Evolutionary conservation across 1,284 basidiomycete species (phyloP).

Genomic region (Rhodotorula sp.): DNA sequence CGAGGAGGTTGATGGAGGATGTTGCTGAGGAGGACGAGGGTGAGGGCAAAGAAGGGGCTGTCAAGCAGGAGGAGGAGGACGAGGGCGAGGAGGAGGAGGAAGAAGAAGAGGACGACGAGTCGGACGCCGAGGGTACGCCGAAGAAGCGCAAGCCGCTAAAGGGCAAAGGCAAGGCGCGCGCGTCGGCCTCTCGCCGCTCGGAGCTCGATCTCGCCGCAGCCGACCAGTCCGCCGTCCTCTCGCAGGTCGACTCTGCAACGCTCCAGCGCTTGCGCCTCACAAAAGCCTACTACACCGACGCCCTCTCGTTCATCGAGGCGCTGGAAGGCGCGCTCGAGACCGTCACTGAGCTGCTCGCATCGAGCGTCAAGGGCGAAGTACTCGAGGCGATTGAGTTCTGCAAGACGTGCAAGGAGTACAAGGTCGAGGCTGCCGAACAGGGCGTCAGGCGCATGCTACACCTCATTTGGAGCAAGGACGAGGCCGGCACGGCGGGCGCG

Average conservation of each 20-base stretch:
- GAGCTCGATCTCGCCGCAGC: constrained; percentile 48
- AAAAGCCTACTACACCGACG: constrained; percentile 85
- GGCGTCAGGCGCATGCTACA: constrained; percentile 97
- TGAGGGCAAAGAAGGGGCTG: constrained; percentile 37
- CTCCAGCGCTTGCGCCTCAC: constrained; percentile 70
- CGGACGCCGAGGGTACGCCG: constrained; percentile 43
- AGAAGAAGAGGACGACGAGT: constrained; percentile 41
- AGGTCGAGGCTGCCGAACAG: constrained; percentile 70
- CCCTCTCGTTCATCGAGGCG: constrained; percentile 76
- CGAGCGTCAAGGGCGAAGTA: constrained; percentile 89
- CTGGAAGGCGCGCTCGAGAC: constrained; percentile 69
- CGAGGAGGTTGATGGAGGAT: constrained; percentile 44
- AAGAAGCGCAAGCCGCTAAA: constrained; percentile 39
- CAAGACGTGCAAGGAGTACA: constrained; percentile 76
- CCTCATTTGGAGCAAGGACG: constrained; percentile 96
- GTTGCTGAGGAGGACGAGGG: constrained; percentile 51
- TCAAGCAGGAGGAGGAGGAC: constrained; percentile 40
- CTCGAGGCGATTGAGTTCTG: constrained; percentile 96
- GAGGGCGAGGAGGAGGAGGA: constrained; percentile 53
- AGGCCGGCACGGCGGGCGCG: constrained; percentile 55
- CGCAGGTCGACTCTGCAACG: constrained; percentile 49
- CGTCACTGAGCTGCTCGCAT: constrained; percentile 75
- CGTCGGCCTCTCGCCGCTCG: constrained; percentile 11
- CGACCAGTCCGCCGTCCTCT: constrained; percentile 61
- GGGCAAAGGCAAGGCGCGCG: constrained; percentile 5